Evolutionary conservation across 208 protist species (phyloP).

Genomic region (Crithidia thermophila): DNA sequence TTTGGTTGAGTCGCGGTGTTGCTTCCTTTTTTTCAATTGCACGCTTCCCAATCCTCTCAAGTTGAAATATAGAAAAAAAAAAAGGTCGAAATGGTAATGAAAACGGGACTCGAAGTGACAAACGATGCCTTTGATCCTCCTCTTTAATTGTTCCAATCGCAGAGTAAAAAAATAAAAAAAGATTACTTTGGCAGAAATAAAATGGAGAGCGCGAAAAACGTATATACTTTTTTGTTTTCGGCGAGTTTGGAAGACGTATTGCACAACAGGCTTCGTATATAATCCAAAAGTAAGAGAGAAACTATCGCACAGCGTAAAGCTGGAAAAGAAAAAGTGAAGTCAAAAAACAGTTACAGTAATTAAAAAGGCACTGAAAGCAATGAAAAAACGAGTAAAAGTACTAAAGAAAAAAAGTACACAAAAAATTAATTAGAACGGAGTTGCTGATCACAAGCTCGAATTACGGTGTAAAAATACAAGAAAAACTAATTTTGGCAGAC

Average conservation of each 20-base stretch:
- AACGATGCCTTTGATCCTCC: background rate
- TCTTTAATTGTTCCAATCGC: too few species aligned
- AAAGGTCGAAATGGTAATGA: background rate
- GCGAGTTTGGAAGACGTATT: too few species aligned
- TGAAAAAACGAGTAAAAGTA: background rate
- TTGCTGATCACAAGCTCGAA: too few species aligned
- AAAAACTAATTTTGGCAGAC: background rate
- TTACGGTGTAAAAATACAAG: background rate
- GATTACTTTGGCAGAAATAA: background rate
- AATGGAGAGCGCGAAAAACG: too few species aligned
- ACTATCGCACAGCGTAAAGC: background rate
- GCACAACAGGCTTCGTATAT: too few species aligned
- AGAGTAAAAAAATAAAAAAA: background rate
- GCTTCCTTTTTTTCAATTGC: too few species aligned
- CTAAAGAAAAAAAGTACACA: conserved; percentile 3
- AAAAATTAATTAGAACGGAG: background rate
- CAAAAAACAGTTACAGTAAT: background rate
- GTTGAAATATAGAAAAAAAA: background rate
- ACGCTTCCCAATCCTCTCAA: background rate
- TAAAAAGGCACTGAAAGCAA: background rate
- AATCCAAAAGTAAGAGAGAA: background rate
- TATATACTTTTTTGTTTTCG: too few species aligned
- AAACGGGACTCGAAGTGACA: background rate
- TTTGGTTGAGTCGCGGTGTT: too few species aligned
- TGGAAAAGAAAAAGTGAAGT: background rate